A percentile compares a stretch with the other conserved stretches of the same genome.
Evolutionary conservation across 2,329 filamentous ascomycete species (phyloP).

Genomic region (Amauroascus verrucosus): DNA sequence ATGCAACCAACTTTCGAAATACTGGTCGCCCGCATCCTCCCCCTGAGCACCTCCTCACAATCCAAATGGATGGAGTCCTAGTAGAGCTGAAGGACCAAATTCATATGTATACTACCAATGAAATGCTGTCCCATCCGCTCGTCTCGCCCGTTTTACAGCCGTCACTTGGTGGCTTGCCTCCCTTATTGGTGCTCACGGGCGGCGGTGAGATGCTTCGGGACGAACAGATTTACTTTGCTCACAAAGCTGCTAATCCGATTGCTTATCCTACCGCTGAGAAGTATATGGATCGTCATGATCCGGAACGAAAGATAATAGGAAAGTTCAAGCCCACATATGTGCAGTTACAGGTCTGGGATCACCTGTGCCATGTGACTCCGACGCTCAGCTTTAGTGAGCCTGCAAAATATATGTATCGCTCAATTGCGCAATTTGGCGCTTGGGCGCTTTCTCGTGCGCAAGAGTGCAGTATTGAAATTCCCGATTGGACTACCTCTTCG

Average conservation of each 20-base stretch:
- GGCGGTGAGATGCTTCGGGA: slow-evolving; percentile 84
- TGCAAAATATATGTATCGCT: slow-evolving; percentile 90
- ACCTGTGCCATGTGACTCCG: slow-evolving; percentile 82
- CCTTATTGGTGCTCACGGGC: slow-evolving; percentile 73
- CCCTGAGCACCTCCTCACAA: slow-evolving; percentile 42
- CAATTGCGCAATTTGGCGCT: slow-evolving; percentile 83
- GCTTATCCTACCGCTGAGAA: slow-evolving; percentile 61
- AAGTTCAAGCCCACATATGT: slow-evolving; percentile 78
- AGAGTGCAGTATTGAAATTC: slow-evolving; percentile 65
- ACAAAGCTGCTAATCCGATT: slow-evolving; percentile 79
- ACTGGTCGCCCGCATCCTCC: slow-evolving; percentile 3
- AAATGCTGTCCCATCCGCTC: slow-evolving; percentile 72
- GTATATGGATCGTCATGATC: slow-evolving; percentile 53
- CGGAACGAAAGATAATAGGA: slow-evolving; percentile 43
- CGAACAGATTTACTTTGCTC: slow-evolving; percentile 88
- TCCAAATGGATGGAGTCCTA: slow-evolving; percentile 60
- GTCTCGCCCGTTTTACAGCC: slow-evolving; percentile 84
- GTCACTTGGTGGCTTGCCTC: slow-evolving; percentile 79
- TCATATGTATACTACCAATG: slow-evolving; percentile 77
- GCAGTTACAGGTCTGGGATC: slow-evolving; percentile 91
- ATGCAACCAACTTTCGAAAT: slow-evolving; percentile 18
- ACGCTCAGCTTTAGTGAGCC: slow-evolving; percentile 94
- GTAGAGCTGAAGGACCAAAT: slow-evolving; percentile 82
- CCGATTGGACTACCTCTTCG: slow-evolving; percentile 43
- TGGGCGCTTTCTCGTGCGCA: slow-evolving; percentile 83